Conservation (phyloP, 2,329 filamentous ascomycete genomes). For the Mariannaea elegans region DNA sequence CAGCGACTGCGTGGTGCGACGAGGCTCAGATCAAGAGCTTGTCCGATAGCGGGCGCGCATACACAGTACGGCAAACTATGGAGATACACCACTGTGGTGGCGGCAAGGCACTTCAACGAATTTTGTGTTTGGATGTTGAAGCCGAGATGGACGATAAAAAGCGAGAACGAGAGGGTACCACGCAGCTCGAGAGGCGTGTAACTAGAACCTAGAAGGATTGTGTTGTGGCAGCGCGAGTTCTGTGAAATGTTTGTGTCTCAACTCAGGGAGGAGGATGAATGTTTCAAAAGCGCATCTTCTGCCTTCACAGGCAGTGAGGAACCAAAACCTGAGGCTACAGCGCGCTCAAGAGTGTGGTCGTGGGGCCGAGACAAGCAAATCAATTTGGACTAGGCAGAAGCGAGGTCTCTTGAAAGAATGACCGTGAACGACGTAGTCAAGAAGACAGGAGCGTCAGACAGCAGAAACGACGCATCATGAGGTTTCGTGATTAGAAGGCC, state of each 20-base stretch:
- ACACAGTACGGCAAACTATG: constrained; percentile 4
- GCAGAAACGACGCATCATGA: constrained; percentile 10
- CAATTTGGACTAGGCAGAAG: background rate
- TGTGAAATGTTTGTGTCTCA: background rate
- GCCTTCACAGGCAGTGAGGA: background rate
- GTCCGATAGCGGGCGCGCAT: constrained; percentile 27
- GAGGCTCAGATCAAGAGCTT: constrained; percentile 12
- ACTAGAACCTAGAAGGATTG: background rate
- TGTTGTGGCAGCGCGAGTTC: background rate
- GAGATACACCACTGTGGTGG: background rate
- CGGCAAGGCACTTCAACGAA: constrained; percentile 2
- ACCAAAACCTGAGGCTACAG: background rate
- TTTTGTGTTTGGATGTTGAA: background rate
- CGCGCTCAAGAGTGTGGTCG: background rate
- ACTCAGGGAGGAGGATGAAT: background rate
- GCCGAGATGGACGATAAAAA: background rate
- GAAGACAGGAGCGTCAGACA: constrained; percentile 5
- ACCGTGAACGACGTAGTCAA: background rate
- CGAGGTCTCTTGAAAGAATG: background rate
- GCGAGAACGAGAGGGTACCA: background rate
- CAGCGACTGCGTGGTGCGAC: constrained; percentile 12
- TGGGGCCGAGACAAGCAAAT: background rate
- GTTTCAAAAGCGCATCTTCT: background rate
- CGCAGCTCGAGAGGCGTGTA: background rate
- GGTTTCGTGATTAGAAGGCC: background rate